Evolutionary conservation across 768 basidiomycete genomes (phyloP).

Genomic region (Termitomyces sp.): DNA sequence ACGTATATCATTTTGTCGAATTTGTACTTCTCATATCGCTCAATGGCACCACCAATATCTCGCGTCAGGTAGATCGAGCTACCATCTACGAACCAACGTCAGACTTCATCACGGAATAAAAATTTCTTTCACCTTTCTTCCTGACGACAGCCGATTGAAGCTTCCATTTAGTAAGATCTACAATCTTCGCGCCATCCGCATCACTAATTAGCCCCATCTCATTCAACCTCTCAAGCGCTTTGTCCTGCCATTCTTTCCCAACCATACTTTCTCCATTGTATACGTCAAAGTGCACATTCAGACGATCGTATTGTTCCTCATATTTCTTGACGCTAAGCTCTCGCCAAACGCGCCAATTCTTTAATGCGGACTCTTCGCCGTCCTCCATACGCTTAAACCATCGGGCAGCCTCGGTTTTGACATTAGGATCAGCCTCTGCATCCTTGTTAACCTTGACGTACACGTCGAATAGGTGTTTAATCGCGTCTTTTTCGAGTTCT

Average conservation of each 20-base stretch:
- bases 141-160: conserved; percentile 86
- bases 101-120: neutral
- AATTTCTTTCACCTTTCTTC: conserved; percentile 59
- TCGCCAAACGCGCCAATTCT: conserved; percentile 92
- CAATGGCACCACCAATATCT: conserved; percentile 90
- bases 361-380: conserved; percentile 78
- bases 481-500: conserved; percentile 80
- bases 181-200: conserved; percentile 75
- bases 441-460: conserved; percentile 95
- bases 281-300: conserved; percentile 89
- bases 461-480: conserved; percentile 91
- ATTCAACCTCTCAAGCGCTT: conserved; percentile 62
- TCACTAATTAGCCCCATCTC: conserved; percentile 74
- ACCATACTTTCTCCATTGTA: conserved; percentile 91
- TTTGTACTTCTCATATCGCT: conserved; percentile 88
- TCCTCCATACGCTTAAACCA: conserved; percentile 97
- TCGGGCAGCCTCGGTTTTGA: conserved; percentile 70
- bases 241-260: conserved; percentile 65
- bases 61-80: conserved; percentile 93
- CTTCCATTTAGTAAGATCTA: conserved; percentile 88
- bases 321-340: conserved; percentile 89
- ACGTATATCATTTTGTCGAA: conserved; percentile 92
- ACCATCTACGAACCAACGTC: conserved; percentile 52
- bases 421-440: conserved; percentile 62
- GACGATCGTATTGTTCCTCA: conserved; percentile 75